phyloP scores from a whole-genome alignment of 352 stramenopile species.

The Phytophthora tubulina region DNA sequence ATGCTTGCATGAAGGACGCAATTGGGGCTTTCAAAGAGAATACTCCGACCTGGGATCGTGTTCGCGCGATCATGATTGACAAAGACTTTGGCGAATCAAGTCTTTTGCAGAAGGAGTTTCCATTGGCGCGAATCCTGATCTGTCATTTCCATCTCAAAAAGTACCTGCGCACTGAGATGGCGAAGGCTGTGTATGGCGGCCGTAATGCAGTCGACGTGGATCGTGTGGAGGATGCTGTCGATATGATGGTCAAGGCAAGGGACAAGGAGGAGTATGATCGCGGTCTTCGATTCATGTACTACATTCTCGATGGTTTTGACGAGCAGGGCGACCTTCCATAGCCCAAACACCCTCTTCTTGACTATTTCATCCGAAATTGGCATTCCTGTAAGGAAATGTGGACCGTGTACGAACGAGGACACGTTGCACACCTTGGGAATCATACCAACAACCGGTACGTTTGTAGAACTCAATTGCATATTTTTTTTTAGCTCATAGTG shows the following conservation, averaged over 20 bases:
- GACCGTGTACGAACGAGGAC: neutral
- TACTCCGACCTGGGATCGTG: conserved; percentile 1
- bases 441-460: conserved; percentile 1
- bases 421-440: neutral
- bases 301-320: conserved; percentile 6
- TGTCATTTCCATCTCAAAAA: conserved; percentile 9
- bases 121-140: neutral
- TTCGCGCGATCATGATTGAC: conserved; percentile 10
- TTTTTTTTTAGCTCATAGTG: neutral
- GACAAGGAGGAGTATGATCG: neutral
- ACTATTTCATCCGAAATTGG: conserved; percentile 1
- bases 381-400: conserved; percentile 6
- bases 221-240: neutral
- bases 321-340: neutral
- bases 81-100: neutral
- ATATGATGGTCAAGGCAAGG: conserved; percentile 1
- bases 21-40: conserved; percentile 15
- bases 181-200: neutral
- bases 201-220: neutral
- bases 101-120: conserved; percentile 3
- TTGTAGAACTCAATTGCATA: neutral
- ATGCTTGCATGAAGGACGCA: conserved; percentile 15
- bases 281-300: neutral
- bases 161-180: neutral
- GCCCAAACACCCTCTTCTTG: conserved; percentile 3